phyloP scores from a whole-genome alignment of 495 filamentous ascomycete species.

The Penicillium flavigenum region DNA sequence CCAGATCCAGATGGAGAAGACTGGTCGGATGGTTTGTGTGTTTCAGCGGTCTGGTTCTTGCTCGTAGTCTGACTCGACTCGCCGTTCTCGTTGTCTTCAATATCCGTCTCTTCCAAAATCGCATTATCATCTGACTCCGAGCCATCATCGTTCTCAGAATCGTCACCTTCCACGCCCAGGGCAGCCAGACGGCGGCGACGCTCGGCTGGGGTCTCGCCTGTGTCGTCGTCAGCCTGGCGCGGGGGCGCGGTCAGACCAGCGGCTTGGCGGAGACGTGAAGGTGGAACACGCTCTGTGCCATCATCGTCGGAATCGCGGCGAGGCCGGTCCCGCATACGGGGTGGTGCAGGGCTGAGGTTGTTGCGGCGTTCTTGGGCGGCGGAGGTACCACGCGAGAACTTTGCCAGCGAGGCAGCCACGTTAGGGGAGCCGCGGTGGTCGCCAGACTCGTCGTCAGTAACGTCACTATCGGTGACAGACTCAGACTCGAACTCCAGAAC shows the following conservation, averaged over 20 bases:
- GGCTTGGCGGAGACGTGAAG: slow-evolving; percentile 40
- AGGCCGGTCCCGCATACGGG: slow-evolving; percentile 25
- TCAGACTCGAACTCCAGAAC: slow-evolving; percentile 30
- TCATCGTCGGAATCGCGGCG: slow-evolving; percentile 58
- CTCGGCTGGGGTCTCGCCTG: slow-evolving; percentile 79
- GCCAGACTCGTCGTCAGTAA: slow-evolving; percentile 28
- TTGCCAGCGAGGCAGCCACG: slow-evolving; percentile 46
- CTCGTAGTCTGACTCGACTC: slow-evolving; percentile 24
- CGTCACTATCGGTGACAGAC: slow-evolving; percentile 32
- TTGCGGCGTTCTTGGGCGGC: slow-evolving; percentile 54
- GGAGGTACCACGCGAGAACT: slow-evolving; percentile 37
- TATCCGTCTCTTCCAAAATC: slow-evolving; percentile 28
- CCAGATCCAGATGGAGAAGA: slow-evolving; percentile 24
- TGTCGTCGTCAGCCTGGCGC: slow-evolving; percentile 41
- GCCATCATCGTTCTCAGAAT: slow-evolving; percentile 58
- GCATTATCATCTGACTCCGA: slow-evolving; percentile 21
- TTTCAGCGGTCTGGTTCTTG: slow-evolving; percentile 36
- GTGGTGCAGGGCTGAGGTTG: slow-evolving; percentile 32
- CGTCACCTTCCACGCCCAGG: slow-evolving; percentile 63
- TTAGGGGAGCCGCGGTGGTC: slow-evolving; percentile 38
- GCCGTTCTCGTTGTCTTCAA: slow-evolving; percentile 27
- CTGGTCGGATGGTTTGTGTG: slow-evolving; percentile 23
- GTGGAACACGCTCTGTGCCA: slow-evolving; percentile 55
- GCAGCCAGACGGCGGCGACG: slow-evolving; percentile 79
- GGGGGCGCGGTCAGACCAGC: slow-evolving; percentile 34